phyloP scores from a whole-genome alignment of 768 basidiomycete genomes.

The Coprinopsis cinerea region DNA sequence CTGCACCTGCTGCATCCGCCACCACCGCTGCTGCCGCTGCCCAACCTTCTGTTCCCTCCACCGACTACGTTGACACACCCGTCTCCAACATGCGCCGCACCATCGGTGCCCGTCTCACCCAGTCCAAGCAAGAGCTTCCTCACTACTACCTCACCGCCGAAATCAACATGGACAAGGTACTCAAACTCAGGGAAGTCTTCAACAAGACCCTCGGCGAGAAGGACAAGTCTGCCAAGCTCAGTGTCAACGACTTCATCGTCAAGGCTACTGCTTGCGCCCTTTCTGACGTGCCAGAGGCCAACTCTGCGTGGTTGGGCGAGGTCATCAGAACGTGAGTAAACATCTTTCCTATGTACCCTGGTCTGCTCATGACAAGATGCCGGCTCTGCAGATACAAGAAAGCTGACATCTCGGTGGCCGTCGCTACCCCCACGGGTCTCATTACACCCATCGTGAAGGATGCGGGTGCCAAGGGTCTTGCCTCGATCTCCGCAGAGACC shows the following conservation, averaged over 20 bases:
- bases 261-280: conserved; percentile 92
- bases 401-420: conserved; percentile 95
- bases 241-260: conserved; percentile 97
- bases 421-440: conserved; percentile 91
- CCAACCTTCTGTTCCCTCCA: too few species aligned
- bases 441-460: conserved; percentile 98
- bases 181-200: conserved; percentile 93
- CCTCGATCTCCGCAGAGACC: conserved; percentile 86
- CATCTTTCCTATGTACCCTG: conserved; percentile 7
- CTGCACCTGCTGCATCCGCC: conserved; percentile 38
- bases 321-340: conserved; percentile 81
- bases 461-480: conserved; percentile 87
- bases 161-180: conserved; percentile 92
- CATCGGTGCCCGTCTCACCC: conserved; percentile 84
- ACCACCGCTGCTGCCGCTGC: conserved; percentile 43
- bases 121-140: conserved; percentile 92
- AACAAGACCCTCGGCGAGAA: conserved; percentile 83
- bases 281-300: conserved; percentile 93
- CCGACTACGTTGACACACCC: conserved; percentile 84
- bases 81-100: conserved; percentile 91
- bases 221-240: conserved; percentile 89
- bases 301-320: conserved; percentile 97
- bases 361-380: conserved; percentile 2
- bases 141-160: conserved; percentile 97
- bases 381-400: conserved; percentile 77